phyloP scores from a whole-genome alignment of 352 stramenopile species.

The Phytophthora constricta region DNA sequence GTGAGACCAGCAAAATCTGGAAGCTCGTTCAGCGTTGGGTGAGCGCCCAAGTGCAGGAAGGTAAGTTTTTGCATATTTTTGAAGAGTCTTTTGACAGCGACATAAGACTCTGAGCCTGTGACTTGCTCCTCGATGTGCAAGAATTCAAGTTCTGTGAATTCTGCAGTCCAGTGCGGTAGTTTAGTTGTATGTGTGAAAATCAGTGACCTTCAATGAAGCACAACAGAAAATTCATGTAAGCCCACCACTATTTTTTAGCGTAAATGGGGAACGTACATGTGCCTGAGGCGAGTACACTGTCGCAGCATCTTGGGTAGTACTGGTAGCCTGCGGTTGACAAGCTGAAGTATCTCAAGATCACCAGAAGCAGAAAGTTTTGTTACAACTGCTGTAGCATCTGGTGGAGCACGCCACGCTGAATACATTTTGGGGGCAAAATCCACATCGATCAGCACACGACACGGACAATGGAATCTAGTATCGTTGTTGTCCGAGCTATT shows the following conservation, averaged over 20 bases:
- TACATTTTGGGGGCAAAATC: slow-evolving; percentile 23
- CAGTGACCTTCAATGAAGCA: slow-evolving; percentile 24
- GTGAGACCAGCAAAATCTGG: slow-evolving; percentile 30
- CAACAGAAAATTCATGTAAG: neutral
- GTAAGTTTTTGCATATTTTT: slow-evolving; percentile 35
- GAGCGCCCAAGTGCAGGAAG: slow-evolving; percentile 41
- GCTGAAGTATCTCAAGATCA: slow-evolving; percentile 37
- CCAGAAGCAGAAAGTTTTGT: slow-evolving; percentile 35
- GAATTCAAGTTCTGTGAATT: slow-evolving; percentile 43
- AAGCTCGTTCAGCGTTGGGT: slow-evolving; percentile 22
- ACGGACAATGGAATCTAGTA: slow-evolving; percentile 36
- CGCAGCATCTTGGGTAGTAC: slow-evolving; percentile 29
- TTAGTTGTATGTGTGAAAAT: slow-evolving; percentile 34
- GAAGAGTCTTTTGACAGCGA: slow-evolving; percentile 35
- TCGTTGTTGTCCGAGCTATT: neutral
- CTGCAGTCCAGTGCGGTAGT: slow-evolving; percentile 35
- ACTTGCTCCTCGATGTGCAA: slow-evolving; percentile 49
- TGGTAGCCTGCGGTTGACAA: slow-evolving; percentile 41
- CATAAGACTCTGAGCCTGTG: slow-evolving; percentile 15
- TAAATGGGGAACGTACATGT: slow-evolving; percentile 43
- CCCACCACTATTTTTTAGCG: no score
- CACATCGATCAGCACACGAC: slow-evolving; percentile 36
- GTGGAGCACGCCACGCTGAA: slow-evolving; percentile 28
- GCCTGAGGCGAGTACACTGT: slow-evolving; percentile 35
- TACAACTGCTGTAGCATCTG: slow-evolving; percentile 24